Evolutionary conservation across 2,329 filamentous ascomycete species (phyloP).

Genomic region (Apiospora arundinis): DNA sequence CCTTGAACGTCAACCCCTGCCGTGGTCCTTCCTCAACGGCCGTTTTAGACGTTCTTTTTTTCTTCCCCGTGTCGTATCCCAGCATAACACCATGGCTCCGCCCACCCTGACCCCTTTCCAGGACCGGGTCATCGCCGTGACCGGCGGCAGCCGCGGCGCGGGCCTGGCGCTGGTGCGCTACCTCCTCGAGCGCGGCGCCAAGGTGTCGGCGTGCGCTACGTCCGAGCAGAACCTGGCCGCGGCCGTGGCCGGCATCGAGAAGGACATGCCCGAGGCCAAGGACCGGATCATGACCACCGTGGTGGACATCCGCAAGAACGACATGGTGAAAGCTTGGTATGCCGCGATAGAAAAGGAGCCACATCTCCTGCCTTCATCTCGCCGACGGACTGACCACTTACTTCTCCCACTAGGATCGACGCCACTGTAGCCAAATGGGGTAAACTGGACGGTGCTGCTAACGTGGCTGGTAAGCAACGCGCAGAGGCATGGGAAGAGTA

Average conservation of each 20-base stretch:
- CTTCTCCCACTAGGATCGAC: conserved; percentile 35
- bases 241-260: conserved; percentile 34
- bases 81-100: neutral
- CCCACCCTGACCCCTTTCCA: conserved; percentile 4
- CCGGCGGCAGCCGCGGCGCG: conserved; percentile 20
- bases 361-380: neutral
- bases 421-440: conserved; percentile 38
- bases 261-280: conserved; percentile 30
- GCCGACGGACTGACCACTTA: neutral
- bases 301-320: conserved; percentile 39
- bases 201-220: conserved; percentile 39
- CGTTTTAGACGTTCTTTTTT: neutral
- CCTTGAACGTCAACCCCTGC: no score
- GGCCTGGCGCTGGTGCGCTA: conserved; percentile 20
- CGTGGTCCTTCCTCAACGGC: no score
- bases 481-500: no score
- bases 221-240: conserved; percentile 36
- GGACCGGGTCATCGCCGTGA: conserved; percentile 7
- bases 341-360: no score
- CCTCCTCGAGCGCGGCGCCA: conserved; percentile 35
- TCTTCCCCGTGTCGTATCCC: neutral
- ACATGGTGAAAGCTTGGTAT: conserved; percentile 37
- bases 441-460: conserved; percentile 41
- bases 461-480: conserved; percentile 43
- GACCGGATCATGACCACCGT: conserved; percentile 24